A percentile compares a stretch with the other conserved stretches of the same genome.
Evolutionary conservation across 1,284 basidiomycete genomes (phyloP).

Genomic region (Microbotryum silenes-acaulis): DNA sequence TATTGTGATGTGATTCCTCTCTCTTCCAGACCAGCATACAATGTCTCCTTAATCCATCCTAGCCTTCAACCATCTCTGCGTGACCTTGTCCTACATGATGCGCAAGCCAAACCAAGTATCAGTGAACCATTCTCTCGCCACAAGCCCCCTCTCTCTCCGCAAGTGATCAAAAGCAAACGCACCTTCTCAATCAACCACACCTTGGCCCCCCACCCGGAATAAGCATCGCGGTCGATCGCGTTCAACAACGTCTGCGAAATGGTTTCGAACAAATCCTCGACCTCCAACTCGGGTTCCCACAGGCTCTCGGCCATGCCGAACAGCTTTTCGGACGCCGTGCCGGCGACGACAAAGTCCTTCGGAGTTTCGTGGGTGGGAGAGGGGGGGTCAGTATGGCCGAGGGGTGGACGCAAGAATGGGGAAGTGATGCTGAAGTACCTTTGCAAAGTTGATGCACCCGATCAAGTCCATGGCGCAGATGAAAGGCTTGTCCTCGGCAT

Average conservation of each 20-base stretch:
- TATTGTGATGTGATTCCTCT: too few relatives aligned
- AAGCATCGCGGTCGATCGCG: slow-evolving; percentile 91
- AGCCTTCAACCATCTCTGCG: slow-evolving; percentile 59
- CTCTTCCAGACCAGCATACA: too few relatives aligned
- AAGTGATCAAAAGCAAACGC: slow-evolving; percentile 4
- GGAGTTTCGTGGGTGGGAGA: neutral
- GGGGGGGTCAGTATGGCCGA: neutral
- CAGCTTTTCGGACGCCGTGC: slow-evolving; percentile 86
- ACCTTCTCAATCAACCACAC: slow-evolving; percentile 90
- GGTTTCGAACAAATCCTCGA: slow-evolving; percentile 97
- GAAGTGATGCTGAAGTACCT: slow-evolving; percentile 39
- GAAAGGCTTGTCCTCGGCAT: slow-evolving; percentile 76
- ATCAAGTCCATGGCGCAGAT: slow-evolving; percentile 95
- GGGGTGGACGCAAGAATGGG: slow-evolving; percentile 34
- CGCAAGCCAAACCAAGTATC: neutral
- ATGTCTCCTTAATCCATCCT: slow-evolving; percentile 65
- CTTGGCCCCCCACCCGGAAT: slow-evolving; percentile 91
- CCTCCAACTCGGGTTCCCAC: slow-evolving; percentile 94
- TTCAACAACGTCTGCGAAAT: slow-evolving; percentile 94
- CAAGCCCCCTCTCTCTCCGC: neutral
- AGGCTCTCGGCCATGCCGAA: slow-evolving; percentile 97
- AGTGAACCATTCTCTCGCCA: neutral
- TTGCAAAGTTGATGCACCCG: slow-evolving; percentile 88
- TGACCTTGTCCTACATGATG: slow-evolving; percentile 35
- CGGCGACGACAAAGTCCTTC: slow-evolving; percentile 88